Evolutionary conservation across 2,329 filamentous ascomycete genomes (phyloP), one percentile per base, ranked within the genome.

Genomic region (Fusarium buharicum): DNA sequence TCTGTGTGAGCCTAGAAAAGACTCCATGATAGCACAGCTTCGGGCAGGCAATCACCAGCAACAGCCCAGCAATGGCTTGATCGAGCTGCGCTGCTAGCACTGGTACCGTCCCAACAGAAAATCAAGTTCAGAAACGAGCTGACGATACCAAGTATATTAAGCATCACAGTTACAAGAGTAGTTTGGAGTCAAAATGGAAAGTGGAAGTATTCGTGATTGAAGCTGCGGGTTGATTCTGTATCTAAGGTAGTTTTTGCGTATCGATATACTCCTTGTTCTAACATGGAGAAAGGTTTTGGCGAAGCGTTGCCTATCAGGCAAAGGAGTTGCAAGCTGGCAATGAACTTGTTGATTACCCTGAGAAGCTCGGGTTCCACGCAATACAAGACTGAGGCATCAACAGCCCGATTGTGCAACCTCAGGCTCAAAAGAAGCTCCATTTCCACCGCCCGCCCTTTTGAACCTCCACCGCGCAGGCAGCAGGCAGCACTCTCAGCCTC

Each of bases 401-500:
- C 9, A 10, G 8, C 10, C 2, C 40, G 9, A 17, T 10, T 4
- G 18, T 39, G 10, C 8, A 51, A 31, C 58, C 46, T 62, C 56
- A 55, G 45, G 44, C 22, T 17, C 50, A 37, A 17, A 11, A 1
- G 13, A 33, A 38, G 24, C 38, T 38, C 31, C 14, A 13, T 13
- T 31, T n/a, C n/a, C 14, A 8, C 3, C 8, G 46, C 30, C 30
- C 14, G 18, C 40, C 41, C 33, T 16, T 16, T 39, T 24, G 22
- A 24, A 24, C 22, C 22, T 24, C 22, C 22, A 24, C 22, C 22
- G 22, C 22, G 43, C 7, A 51, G 24, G 36, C 43, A 61, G 45
- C 40, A 64, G 59, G 60, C 61, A 64, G 43, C 59, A 61, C 16
- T 16, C 4, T 44, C 48, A 50, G 47, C 51, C 57, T 48, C 44